These are phyloP conservation scores for Paraphoma sp. DNA, from an alignment of 2,329 filamentous ascomycete genomes.

Conservation along the genomic window DNA sequence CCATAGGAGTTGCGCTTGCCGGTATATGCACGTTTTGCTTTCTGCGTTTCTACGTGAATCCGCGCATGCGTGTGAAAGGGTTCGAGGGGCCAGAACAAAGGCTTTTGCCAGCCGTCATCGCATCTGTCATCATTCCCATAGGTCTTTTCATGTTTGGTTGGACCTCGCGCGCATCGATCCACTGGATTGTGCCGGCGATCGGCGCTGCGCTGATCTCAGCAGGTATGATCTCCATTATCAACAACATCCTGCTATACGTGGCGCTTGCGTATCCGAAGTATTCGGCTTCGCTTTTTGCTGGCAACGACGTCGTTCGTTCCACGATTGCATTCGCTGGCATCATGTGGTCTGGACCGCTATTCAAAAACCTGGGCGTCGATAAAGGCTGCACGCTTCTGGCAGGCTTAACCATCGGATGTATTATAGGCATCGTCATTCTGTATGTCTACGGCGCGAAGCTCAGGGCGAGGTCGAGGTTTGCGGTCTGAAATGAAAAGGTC, in stretches of 20 bases:
- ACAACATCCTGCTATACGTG: conserved; percentile 67
- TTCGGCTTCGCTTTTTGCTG: conserved; percentile 62
- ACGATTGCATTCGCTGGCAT: conserved; percentile 64
- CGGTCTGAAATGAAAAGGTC: conserved; percentile 7
- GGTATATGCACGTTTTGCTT: conserved; percentile 71
- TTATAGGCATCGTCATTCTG: conserved; percentile 65
- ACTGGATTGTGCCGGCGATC: conserved; percentile 64
- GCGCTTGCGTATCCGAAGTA: conserved; percentile 66
- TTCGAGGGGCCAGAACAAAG: conserved; percentile 73
- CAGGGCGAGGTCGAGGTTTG: conserved; percentile 40
- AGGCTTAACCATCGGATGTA: conserved; percentile 43
- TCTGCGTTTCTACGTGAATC: conserved; percentile 78
- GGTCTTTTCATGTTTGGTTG: conserved; percentile 72
- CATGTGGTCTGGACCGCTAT: conserved; percentile 68
- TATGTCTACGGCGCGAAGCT: conserved; percentile 54
- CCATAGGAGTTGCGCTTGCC: conserved; percentile 73
- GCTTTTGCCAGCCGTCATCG: conserved; percentile 73
- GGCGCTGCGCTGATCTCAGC: conserved; percentile 60
- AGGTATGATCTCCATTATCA: conserved; percentile 51
- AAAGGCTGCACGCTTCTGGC: conserved; percentile 64
- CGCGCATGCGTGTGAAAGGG: conserved; percentile 64
- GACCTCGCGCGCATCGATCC: conserved; percentile 67
- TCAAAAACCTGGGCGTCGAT: conserved; percentile 64
- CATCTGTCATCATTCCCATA: conserved; percentile 66
- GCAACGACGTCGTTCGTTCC: conserved; percentile 63